Evolutionary conservation across 176 grass and related monocot species (phyloP).

Genomic region (Echinochloa phyllopogon): DNA sequence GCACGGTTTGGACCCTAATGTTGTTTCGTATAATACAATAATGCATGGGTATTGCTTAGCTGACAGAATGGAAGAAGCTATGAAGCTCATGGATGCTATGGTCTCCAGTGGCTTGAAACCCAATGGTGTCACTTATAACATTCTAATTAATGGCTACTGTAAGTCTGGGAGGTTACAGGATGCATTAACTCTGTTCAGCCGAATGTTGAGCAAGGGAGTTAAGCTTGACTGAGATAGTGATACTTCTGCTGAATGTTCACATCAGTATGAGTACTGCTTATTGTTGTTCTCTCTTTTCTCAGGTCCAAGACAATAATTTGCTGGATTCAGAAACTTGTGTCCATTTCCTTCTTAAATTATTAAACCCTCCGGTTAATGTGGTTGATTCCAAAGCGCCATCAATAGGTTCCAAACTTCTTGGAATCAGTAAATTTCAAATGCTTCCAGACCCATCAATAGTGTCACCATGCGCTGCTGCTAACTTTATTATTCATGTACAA

Average conservation of each 20-base stretch:
- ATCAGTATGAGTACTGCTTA: constrained; percentile 29
- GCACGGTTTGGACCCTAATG: no score
- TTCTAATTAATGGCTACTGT: no score
- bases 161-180: no score
- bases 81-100: no score
- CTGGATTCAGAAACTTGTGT: constrained; percentile 88
- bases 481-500: constrained; percentile 5
- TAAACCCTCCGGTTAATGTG: constrained; percentile 63
- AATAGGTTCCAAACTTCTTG: constrained; percentile 92
- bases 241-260: constrained; percentile 15
- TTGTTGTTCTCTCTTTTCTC: constrained; percentile 35
- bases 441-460: no score
- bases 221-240: background rate
- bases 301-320: constrained; percentile 92
- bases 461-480: constrained; percentile 4
- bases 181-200: no score
- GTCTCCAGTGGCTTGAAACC: no score
- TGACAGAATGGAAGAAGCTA: no score
- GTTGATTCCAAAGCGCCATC: constrained; percentile 67
- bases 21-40: no score
- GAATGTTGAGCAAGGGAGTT: no score
- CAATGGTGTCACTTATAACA: no score
- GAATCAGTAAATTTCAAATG: constrained; percentile 78
- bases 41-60: no score
- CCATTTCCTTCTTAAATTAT: constrained; percentile 92